A percentile compares a stretch with the other conserved stretches of the same genome.
Conservation (phyloP, 2,329 filamentous ascomycete species). For the Trematosphaeria pertusa region DNA sequence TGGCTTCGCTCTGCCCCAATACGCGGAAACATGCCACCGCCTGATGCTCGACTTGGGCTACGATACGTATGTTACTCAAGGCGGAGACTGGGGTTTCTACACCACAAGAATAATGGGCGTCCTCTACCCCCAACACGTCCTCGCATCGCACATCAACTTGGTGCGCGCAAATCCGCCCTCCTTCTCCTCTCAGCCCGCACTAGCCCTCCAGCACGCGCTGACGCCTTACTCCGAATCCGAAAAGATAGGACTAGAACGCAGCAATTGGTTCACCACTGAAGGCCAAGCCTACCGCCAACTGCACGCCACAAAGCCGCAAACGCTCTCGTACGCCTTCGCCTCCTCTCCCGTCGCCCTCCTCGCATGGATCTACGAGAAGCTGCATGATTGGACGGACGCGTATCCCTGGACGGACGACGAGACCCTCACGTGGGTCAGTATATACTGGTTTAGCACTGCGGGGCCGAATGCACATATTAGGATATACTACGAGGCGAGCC, state of each 20-base stretch:
- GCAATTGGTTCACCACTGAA: conserved; percentile 63
- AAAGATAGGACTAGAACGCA: conserved; percentile 59
- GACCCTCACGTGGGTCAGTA: conserved; percentile 74
- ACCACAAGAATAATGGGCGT: conserved; percentile 69
- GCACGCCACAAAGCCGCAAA: conserved; percentile 75
- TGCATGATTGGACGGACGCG: conserved; percentile 76
- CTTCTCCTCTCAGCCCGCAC: conserved; percentile 59
- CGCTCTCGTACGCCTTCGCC: conserved; percentile 71
- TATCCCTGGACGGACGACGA: conserved; percentile 80
- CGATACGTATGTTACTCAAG: conserved; percentile 62
- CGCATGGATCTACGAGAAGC: conserved; percentile 82
- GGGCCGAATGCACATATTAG: conserved; percentile 71
- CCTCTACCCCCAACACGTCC: conserved; percentile 63
- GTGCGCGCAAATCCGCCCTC: conserved; percentile 50
- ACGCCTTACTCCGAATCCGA: conserved; percentile 63
- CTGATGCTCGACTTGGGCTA: conserved; percentile 75
- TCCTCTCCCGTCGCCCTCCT: conserved; percentile 75
- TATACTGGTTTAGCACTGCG: conserved; percentile 75
- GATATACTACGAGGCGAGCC: conserved; percentile 75
- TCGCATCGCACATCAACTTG: conserved; percentile 70
- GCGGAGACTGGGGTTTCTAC: conserved; percentile 74
- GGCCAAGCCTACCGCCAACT: conserved; percentile 65
- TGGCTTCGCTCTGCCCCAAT: conserved; percentile 66
- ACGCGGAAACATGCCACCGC: conserved; percentile 70
- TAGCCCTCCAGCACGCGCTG: conserved; percentile 64